phyloP scores from a whole-genome alignment of 768 basidiomycete species.

The Trametes elegans region DNA sequence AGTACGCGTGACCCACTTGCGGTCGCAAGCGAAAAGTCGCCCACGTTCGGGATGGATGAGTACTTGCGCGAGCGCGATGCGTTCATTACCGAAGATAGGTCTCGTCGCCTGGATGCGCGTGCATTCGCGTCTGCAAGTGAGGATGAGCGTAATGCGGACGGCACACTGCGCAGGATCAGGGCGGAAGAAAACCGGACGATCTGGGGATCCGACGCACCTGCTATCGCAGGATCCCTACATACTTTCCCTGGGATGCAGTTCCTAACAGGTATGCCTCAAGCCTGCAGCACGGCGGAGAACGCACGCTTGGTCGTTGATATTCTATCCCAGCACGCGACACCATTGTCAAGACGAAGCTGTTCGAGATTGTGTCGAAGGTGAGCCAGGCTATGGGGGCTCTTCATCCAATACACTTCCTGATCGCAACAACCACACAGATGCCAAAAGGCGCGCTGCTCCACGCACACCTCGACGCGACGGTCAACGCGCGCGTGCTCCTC shows the following conservation, averaged over 20 bases:
- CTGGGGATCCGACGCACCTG: conserved; percentile 47
- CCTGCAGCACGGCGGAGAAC: too few species aligned
- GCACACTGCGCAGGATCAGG: conserved; percentile 54
- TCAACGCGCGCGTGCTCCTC: conserved; percentile 51
- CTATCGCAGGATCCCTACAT: neutral
- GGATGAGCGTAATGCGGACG: conserved; percentile 53
- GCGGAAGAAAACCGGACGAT: conserved; percentile 50
- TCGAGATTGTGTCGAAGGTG: conserved; percentile 60
- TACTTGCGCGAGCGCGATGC: conserved; percentile 21
- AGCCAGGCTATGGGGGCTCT: neutral
- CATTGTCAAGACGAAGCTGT: conserved; percentile 60
- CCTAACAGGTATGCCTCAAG: neutral
- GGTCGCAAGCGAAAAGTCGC: neutral
- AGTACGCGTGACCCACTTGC: too few species aligned
- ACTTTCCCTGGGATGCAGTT: neutral
- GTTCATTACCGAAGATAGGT: conserved; percentile 27
- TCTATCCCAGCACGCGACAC: conserved; percentile 21
- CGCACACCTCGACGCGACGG: conserved; percentile 71
- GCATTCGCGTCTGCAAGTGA: conserved; percentile 6
- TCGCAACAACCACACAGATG: too few species aligned
- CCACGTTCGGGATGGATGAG: conserved; percentile 18
- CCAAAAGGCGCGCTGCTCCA: conserved; percentile 78
- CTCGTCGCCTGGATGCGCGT: conserved; percentile 23
- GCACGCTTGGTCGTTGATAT: too few species aligned
- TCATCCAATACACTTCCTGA: neutral